phyloP scores from a whole-genome alignment of 164 flowering plant genomes.

The Kingdonia uniflora region DNA sequence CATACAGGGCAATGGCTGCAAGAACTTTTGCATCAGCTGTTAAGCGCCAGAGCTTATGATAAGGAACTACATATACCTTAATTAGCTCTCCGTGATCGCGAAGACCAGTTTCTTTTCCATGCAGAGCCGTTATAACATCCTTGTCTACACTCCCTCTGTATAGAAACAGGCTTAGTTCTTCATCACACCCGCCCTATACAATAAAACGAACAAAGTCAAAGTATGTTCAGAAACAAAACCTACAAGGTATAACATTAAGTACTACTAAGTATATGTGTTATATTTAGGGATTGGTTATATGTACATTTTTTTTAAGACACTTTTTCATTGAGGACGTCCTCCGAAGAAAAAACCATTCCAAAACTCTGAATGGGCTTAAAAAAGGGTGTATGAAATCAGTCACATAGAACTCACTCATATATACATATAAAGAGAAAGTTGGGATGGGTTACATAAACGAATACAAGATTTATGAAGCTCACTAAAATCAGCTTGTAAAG shows the following conservation, averaged over 20 bases:
- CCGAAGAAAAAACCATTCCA: too few relatives aligned
- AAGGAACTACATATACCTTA: conserved; percentile 75
- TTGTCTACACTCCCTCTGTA: conserved; percentile 48
- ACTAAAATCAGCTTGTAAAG: too few relatives aligned
- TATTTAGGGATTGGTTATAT: not conserved
- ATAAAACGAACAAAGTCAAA: not conserved
- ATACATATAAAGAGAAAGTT: too few relatives aligned
- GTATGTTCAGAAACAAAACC: not conserved
- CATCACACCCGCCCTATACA: conserved; percentile 91
- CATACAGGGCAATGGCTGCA: conserved; percentile 63
- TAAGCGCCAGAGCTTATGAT: conserved; percentile 59
- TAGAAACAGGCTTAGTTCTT: conserved; percentile 61
- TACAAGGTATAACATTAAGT: too few relatives aligned
- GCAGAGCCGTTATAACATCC: conserved; percentile 46
- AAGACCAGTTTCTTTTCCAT: conserved; percentile 85
- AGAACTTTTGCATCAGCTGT: conserved; percentile 80
- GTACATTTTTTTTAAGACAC: not conserved
- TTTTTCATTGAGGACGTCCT: too few relatives aligned
- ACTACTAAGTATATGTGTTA: not conserved
- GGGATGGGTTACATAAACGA: too few relatives aligned
- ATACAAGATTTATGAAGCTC: too few relatives aligned
- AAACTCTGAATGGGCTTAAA: too few relatives aligned
- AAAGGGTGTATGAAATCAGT: too few relatives aligned
- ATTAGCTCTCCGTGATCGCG: conserved; percentile 87
- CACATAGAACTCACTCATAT: too few relatives aligned